phyloP scores from a whole-genome alignment of 169 alveolate genomes.

The Plasmodium gallinaceum region DNA sequence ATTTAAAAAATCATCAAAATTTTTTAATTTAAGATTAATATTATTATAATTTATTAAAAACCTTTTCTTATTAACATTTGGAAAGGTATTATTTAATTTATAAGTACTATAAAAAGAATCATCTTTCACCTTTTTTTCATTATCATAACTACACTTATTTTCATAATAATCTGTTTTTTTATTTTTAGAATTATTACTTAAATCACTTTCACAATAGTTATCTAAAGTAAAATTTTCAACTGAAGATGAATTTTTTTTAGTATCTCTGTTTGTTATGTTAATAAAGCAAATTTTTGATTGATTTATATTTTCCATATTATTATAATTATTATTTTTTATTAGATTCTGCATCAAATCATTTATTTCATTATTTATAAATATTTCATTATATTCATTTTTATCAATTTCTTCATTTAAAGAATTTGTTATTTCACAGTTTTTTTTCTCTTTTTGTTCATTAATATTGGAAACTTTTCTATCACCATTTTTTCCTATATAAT shows the following conservation, averaged over 20 bases:
- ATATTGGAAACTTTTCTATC: neutral
- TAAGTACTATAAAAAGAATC: constrained; percentile 34
- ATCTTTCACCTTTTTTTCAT: neutral
- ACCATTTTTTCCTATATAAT: neutral
- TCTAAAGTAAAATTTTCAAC: neutral
- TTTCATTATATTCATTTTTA: neutral
- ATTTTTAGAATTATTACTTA: neutral
- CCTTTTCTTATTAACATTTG: constrained; percentile 10
- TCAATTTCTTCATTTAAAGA: neutral
- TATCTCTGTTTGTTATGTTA: constrained; percentile 9
- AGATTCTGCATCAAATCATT: constrained; percentile 23
- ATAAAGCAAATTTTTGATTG: constrained; percentile 20
- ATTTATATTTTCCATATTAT: constrained; percentile 22
- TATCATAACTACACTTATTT: neutral
- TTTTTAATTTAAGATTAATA: constrained; percentile 5
- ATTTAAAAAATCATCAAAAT: constrained; percentile 5
- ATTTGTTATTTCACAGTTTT: neutral
- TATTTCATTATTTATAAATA: neutral
- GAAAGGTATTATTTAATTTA: constrained; percentile 12
- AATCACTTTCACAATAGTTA: neutral
- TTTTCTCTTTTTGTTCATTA: neutral
- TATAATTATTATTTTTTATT: constrained; percentile 25
- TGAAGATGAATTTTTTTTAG: neutral
- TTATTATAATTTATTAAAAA: constrained; percentile 59
- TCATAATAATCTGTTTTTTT: neutral